Evolutionary conservation across 2,329 filamentous ascomycete genomes (phyloP), one percentile per base, ranked within the genome.

Genomic region (Plectosphaerella sp.): DNA sequence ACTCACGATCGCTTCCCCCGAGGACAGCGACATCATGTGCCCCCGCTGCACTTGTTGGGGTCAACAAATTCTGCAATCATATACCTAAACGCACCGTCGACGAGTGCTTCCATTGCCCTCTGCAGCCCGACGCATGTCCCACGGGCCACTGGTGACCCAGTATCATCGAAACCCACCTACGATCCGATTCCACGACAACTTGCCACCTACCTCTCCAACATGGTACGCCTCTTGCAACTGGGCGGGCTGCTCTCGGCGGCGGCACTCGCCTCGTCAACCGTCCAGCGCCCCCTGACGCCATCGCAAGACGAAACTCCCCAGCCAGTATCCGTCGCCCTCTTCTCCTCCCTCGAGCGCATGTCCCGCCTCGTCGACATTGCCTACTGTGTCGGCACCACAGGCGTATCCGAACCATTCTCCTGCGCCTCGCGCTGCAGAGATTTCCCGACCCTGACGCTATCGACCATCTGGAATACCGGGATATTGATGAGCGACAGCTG

Each of bases 301-400:
- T 46, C 47, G 24, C 35, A 42, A 18, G 50, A 50, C 16, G 41
- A 54, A 22, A 52, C 15, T 11, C 37, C 36, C 4, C 37, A 49
- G 37, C 48, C 58, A 18, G 53, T 94, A 52, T 85, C 88, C 5
- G 63, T 71, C 25, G 63, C 75, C 22, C 78, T 97, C 55, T 97
- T 96, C 71, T 74, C 81, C 53, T 86, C 89, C 16, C 83, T 99
- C 14, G 91, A 97, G 69, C 89, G 96, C 62, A 77, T 93, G 51
- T 84, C 93, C n/a, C 86, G 92, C 50, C 80, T 97, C 24, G 93
- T 97, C 57, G 94, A 99, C 67, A 94, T 97, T 54, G 78, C 91
- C 47, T 97, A 97, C 72, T 99, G 94, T 68, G 89, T 97, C 53
- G 91, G 92, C 56, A 86, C 81, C 5, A 87, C 88, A 0, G 94